phyloP scores from a whole-genome alignment of 257 asterid species.

The Solanum lycopersicoides region DNA sequence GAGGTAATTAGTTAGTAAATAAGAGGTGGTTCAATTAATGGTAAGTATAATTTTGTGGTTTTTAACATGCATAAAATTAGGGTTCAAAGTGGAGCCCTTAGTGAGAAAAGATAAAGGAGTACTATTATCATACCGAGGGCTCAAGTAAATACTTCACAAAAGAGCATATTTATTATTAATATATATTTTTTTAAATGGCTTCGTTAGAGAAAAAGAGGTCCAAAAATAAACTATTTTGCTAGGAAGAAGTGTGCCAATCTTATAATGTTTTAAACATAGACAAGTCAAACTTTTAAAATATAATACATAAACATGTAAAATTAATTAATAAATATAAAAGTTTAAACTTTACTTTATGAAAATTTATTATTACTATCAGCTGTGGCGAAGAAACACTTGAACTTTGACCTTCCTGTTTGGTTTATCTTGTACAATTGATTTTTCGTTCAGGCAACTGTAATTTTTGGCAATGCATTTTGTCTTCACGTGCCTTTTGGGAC shows the following conservation, averaged over 20 bases:
- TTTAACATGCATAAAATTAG: background rate
- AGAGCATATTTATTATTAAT: background rate
- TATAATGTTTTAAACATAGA: too few species aligned
- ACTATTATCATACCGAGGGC: too few species aligned
- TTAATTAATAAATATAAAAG: too few species aligned
- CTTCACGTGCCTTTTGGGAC: background rate
- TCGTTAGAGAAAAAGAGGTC: background rate
- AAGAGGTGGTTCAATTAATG: background rate
- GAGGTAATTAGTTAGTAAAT: background rate
- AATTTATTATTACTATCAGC: background rate
- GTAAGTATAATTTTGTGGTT: background rate
- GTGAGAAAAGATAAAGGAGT: background rate
- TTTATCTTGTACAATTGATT: too few species aligned
- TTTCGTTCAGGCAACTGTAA: too few species aligned
- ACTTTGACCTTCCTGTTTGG: too few species aligned
- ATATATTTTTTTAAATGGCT: background rate
- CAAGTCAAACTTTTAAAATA: too few species aligned
- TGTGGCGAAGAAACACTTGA: background rate
- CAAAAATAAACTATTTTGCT: background rate
- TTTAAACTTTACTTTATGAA: too few species aligned
- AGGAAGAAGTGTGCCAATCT: background rate
- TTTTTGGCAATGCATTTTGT: too few species aligned
- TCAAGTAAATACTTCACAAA: background rate
- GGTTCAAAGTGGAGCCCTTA: background rate
- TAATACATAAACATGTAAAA: background rate